phyloP scores from a whole-genome alignment of 202 grass and related monocot species.

The Miscanthus sacchariflorus region DNA sequence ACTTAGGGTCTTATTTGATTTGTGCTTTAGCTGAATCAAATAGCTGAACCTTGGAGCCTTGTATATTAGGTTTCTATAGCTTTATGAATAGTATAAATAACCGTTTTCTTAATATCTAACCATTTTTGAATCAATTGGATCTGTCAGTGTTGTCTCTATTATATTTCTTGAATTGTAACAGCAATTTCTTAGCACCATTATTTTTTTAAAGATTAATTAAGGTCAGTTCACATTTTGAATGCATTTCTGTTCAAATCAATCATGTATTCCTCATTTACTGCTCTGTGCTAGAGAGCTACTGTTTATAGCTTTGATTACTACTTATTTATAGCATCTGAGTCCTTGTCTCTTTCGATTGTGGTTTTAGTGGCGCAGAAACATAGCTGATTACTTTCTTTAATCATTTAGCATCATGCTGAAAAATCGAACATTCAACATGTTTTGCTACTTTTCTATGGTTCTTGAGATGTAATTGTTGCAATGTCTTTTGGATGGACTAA shows the following conservation, averaged over 20 bases:
- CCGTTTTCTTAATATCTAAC: background rate
- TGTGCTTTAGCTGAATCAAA: constrained; percentile 21
- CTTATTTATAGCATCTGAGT: constrained; percentile 15
- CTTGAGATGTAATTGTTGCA: constrained; percentile 3
- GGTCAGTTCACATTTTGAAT: background rate
- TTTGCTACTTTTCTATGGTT: background rate
- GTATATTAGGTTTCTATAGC: background rate
- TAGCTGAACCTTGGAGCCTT: constrained; percentile 3
- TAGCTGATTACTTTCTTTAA: background rate
- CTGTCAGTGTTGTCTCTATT: background rate
- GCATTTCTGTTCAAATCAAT: constrained; percentile 21
- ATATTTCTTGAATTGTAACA: background rate
- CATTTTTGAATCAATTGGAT: constrained; percentile 19
- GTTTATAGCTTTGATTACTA: constrained; percentile 33
- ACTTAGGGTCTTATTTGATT: background rate
- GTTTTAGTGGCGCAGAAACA: background rate
- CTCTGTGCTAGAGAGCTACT: constrained; percentile 8
- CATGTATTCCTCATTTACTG: constrained; percentile 4
- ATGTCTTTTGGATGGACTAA: background rate
- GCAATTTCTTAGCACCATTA: constrained; percentile 5
- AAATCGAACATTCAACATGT: background rate
- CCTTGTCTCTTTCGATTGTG: background rate
- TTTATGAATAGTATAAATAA: background rate
- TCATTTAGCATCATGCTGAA: background rate
- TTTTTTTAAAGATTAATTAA: constrained; percentile 14